Evolutionary conservation across 2,329 filamentous ascomycete genomes (phyloP).

Genomic region (Hirsutella minnesotensis): DNA sequence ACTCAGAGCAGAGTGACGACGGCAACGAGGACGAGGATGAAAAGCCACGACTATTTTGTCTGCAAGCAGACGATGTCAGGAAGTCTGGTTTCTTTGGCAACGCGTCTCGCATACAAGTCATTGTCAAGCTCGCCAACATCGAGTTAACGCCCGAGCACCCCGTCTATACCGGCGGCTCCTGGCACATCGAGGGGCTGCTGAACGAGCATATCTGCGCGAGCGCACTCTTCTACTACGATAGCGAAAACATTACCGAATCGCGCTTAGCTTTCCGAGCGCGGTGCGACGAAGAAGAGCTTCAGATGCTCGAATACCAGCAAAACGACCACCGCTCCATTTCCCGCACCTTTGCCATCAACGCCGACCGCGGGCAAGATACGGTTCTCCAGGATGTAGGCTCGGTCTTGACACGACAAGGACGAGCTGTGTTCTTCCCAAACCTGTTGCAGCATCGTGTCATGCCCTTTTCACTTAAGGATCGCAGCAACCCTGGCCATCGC

Average conservation of each 20-base stretch:
- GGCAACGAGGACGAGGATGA: too few relatives aligned
- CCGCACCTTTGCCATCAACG: conserved; percentile 21
- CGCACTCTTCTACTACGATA: conserved; percentile 50
- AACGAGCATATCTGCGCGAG: conserved; percentile 56
- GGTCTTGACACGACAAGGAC: conserved; percentile 31
- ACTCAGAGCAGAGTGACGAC: too few relatives aligned
- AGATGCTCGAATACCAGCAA: conserved; percentile 17
- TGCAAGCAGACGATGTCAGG: conserved; percentile 11
- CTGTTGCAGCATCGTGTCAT: conserved; percentile 37
- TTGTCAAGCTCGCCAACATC: conserved; percentile 52
- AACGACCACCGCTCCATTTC: conserved; percentile 20
- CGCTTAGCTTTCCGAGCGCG: conserved; percentile 37
- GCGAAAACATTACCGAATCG: conserved; percentile 44
- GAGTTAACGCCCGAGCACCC: conserved; percentile 48
- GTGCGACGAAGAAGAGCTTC: conserved; percentile 18
- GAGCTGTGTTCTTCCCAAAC: conserved; percentile 46
- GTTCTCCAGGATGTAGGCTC: conserved; percentile 28
- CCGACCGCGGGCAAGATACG: not conserved
- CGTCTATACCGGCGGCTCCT: conserved; percentile 37
- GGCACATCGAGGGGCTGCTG: conserved; percentile 42
- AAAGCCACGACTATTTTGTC: not conserved
- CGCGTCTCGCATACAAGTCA: conserved; percentile 39
- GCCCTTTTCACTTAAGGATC: conserved; percentile 39
- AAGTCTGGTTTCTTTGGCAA: conserved; percentile 15
- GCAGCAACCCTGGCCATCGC: conserved; percentile 40